phyloP scores from a whole-genome alignment of 352 stramenopile species.

The Pythium volutum region DNA sequence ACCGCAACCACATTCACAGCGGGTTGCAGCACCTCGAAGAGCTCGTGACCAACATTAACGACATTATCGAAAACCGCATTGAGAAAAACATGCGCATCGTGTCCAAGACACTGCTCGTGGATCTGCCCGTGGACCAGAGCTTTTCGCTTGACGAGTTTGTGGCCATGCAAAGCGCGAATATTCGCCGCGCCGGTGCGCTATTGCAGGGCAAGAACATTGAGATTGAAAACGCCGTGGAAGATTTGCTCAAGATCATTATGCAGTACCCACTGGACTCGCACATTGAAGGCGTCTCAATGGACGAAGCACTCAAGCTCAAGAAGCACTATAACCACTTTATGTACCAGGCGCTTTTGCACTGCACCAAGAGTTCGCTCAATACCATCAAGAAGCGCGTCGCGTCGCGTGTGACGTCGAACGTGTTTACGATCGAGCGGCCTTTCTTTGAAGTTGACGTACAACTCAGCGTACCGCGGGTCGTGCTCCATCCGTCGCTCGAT shows the following conservation, averaged over 20 bases:
- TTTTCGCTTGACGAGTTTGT: conserved; percentile 99
- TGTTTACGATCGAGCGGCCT: conserved; percentile 91
- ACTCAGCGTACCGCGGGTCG: conserved; percentile 91
- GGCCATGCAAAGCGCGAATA: conserved; percentile 95
- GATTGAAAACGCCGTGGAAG: conserved; percentile 97
- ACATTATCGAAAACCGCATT: conserved; percentile 99
- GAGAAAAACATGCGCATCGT: conserved; percentile 99
- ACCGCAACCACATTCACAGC: conserved; percentile 92
- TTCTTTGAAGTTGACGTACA: conserved; percentile 99
- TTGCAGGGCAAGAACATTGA: conserved; percentile 98
- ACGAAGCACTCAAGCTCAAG: conserved; percentile 95
- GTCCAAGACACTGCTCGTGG: conserved; percentile 96
- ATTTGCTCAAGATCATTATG: conserved; percentile 96
- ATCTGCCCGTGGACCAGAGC: conserved; percentile 94
- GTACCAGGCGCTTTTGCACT: conserved; percentile 97
- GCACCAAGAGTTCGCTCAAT: conserved; percentile 98
- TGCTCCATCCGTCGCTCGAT: conserved; percentile 94
- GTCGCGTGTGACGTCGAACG: conserved; percentile 82
- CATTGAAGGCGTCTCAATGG: conserved; percentile 90
- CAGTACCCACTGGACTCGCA: conserved; percentile 95
- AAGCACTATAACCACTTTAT: conserved; percentile 99
- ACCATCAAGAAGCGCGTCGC: conserved; percentile 98
- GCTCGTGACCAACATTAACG: conserved; percentile 98
- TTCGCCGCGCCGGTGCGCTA: conserved; percentile 86
- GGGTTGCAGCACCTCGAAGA: conserved; percentile 96